Evolutionary conservation across 2,329 filamentous ascomycete genomes (phyloP).

Genomic region (Trichophyton benhamiae): DNA sequence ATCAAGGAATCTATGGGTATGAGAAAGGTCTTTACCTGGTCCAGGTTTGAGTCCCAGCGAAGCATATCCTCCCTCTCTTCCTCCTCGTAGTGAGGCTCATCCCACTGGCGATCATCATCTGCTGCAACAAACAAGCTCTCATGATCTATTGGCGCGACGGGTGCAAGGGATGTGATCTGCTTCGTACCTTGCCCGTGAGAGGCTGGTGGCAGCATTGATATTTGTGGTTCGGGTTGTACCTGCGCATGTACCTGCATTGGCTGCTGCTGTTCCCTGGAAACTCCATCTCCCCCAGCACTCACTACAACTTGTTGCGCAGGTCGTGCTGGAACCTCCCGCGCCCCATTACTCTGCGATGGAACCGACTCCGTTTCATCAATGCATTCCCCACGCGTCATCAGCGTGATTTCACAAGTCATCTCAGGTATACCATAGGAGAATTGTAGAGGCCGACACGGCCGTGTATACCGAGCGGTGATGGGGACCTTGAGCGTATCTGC

Average conservation of each 20-base stretch:
- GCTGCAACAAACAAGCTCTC: conserved; percentile 49
- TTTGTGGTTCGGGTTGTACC: neutral
- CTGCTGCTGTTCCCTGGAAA: neutral
- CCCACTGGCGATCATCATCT: conserved; percentile 49
- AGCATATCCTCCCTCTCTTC: conserved; percentile 47
- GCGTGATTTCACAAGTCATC: conserved; percentile 47
- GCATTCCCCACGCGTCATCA: conserved; percentile 52
- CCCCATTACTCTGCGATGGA: conserved; percentile 28
- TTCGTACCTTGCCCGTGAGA: neutral
- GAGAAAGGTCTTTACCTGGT: conserved; percentile 27
- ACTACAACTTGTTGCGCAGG: conserved; percentile 15
- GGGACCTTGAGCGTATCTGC: conserved; percentile 46
- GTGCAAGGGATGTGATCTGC: neutral
- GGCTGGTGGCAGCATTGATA: neutral
- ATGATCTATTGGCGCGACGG: conserved; percentile 1
- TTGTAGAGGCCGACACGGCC: conserved; percentile 48
- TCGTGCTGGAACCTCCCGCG: conserved; percentile 30
- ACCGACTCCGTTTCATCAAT: conserved; percentile 28
- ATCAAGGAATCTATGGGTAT: neutral
- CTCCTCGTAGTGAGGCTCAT: conserved; percentile 41
- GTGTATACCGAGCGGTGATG: conserved; percentile 47
- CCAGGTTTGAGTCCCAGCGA: conserved; percentile 48
- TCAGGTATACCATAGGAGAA: conserved; percentile 47
- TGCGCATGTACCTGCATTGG: neutral
- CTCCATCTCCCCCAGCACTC: neutral